Evolutionary conservation across 2,329 filamentous ascomycete genomes (phyloP).

Genomic region (Botrytis paeoniae): DNA sequence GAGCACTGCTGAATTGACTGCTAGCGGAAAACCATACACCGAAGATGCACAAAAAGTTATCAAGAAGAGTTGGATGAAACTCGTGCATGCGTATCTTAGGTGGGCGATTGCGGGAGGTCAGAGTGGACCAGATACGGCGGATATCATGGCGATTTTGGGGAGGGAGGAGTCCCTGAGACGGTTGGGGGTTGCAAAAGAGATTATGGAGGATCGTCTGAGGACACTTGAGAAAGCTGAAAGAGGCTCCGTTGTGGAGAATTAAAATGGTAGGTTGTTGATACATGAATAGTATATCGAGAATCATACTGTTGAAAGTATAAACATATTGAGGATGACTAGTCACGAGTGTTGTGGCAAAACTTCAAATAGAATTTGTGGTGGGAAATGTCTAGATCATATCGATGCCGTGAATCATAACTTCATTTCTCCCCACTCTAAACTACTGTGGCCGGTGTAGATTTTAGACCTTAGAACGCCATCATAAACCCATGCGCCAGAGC

Average conservation of each 20-base stretch:
- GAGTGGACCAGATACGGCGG: conserved; percentile 51
- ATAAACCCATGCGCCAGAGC: conserved; percentile 11
- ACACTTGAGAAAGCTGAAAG: background rate
- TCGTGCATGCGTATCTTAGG: conserved; percentile 54
- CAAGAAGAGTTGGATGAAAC: conserved; percentile 41
- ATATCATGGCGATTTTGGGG: conserved; percentile 54
- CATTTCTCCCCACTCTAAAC: conserved; percentile 16
- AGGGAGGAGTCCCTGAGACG: conserved; percentile 48
- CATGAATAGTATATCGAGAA: background rate
- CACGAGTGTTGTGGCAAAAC: background rate
- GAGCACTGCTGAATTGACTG: conserved; percentile 8
- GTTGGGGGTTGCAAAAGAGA: conserved; percentile 26
- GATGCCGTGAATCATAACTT: conserved; percentile 15
- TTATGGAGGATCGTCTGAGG: conserved; percentile 18
- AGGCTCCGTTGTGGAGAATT: background rate
- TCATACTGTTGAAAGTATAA: background rate
- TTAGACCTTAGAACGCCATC: conserved; percentile 18
- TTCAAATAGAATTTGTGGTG: background rate
- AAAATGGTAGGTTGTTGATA: background rate
- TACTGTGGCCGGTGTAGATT: conserved; percentile 6
- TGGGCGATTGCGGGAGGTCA: conserved; percentile 53
- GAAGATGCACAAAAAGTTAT: conserved; percentile 4
- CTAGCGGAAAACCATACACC: background rate
- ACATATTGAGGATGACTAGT: background rate
- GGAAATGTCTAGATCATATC: conserved; percentile 3